phyloP scores from a whole-genome alignment of 805 yeast genomes.

The Kodamaea leandrae region DNA sequence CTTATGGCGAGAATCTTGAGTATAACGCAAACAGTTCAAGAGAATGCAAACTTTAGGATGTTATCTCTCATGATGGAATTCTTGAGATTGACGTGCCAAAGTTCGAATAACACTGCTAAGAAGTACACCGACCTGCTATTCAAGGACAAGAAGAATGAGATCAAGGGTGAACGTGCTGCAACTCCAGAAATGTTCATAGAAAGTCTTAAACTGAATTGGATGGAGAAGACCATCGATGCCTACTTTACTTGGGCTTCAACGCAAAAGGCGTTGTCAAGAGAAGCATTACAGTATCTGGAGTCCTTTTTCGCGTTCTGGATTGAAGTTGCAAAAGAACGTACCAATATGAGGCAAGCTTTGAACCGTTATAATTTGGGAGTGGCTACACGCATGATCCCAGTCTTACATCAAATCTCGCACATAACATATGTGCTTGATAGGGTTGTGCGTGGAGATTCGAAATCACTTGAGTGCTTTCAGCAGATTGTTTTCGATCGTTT shows the following conservation, averaged over 20 bases:
- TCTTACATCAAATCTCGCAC: not conserved
- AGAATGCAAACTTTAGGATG: not conserved
- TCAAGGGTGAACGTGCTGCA: not conserved
- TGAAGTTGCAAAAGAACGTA: not conserved
- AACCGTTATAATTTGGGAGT: not conserved
- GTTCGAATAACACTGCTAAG: not conserved
- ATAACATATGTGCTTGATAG: not conserved
- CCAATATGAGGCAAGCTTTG: not conserved
- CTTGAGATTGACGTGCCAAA: not conserved
- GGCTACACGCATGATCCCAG: not conserved
- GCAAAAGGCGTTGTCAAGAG: not conserved
- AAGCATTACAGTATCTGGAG: not conserved
- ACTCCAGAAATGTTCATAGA: constrained; percentile 1
- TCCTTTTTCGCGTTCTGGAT: not conserved
- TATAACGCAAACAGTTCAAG: not conserved
- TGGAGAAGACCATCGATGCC: not conserved
- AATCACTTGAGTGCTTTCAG: constrained; percentile 4
- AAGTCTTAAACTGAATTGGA: not conserved
- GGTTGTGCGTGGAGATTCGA: not conserved
- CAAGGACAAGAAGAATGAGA: not conserved
- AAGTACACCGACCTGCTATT: not conserved
- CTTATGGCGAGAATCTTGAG: not conserved
- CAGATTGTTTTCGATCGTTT: not conserved
- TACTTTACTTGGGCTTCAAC: not conserved
- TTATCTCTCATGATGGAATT: not conserved